These are phyloP conservation scores for Cryptosporidium viatorum DNA, from an alignment of 169 alveolate species.

Conservation along the genomic window DNA sequence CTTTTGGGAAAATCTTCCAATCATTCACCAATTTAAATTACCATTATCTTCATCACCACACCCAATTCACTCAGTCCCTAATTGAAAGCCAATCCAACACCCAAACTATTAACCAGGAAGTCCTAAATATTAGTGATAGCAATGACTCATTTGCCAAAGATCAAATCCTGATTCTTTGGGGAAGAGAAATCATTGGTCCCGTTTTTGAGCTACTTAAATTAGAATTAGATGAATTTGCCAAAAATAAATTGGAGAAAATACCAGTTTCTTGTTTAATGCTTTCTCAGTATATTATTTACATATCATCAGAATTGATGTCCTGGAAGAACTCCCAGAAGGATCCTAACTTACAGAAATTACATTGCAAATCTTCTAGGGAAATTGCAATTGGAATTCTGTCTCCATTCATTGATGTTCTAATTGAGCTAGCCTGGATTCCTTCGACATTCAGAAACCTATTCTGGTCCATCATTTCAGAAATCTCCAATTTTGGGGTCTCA, in stretches of 20 bases:
- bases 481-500: slow-evolving; percentile 44
- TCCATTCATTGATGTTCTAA: slow-evolving; percentile 51
- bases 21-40: slow-evolving; percentile 14
- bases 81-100: slow-evolving; percentile 1
- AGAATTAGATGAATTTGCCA: slow-evolving; percentile 9
- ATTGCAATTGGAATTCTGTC: slow-evolving; percentile 39
- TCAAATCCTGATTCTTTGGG: slow-evolving; percentile 57
- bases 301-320: slow-evolving; percentile 63
- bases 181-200: slow-evolving; percentile 70
- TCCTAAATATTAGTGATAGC: slow-evolving; percentile 11
- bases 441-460: slow-evolving; percentile 30
- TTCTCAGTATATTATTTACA: slow-evolving; percentile 50
- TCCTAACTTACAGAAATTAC: neutral
- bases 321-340: slow-evolving; percentile 7
- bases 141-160: slow-evolving; percentile 42
- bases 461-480: slow-evolving; percentile 69
- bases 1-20: slow-evolving; percentile 50
- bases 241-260: neutral
- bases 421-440: slow-evolving; percentile 68
- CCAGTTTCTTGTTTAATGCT: slow-evolving; percentile 53
- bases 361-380: slow-evolving; percentile 49
- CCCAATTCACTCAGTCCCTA: slow-evolving; percentile 57
- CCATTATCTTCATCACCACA: slow-evolving; percentile 49
- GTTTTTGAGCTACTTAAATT: slow-evolving; percentile 35
- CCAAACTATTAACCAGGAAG: slow-evolving; percentile 18